phyloP scores from a whole-genome alignment of 352 stramenopile genomes.

The Blastocystis sp. region DNA sequence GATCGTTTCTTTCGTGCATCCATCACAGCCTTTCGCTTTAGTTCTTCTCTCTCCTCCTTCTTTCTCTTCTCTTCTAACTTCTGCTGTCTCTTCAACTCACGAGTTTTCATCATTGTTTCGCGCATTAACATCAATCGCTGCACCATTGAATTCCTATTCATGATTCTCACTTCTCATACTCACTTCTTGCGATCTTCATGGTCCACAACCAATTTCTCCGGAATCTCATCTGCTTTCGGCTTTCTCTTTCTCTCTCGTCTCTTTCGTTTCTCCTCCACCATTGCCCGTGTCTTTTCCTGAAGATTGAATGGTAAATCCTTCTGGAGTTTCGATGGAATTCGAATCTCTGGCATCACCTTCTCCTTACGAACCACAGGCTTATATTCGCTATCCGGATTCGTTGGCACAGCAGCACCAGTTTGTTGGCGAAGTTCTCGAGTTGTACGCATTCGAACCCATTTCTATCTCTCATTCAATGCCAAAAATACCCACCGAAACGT shows the following conservation, averaged over 20 bases:
- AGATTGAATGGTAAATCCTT: constrained; percentile 84
- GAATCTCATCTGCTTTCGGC: constrained; percentile 26
- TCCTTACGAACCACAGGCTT: constrained; percentile 89
- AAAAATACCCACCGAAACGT: background rate
- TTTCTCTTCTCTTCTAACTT: background rate
- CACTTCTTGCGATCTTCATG: constrained; percentile 78
- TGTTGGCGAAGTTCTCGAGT: constrained; percentile 83
- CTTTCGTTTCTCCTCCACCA: constrained; percentile 74
- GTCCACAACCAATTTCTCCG: constrained; percentile 80
- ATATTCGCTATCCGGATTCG: constrained; percentile 95
- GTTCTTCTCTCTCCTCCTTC: constrained; percentile 5
- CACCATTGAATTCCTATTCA: constrained; percentile 38
- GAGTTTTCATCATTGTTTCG: constrained; percentile 16
- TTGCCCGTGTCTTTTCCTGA: constrained; percentile 67
- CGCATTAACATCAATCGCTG: constrained; percentile 41
- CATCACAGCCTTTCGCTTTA: constrained; percentile 1
- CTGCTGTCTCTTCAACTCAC: constrained; percentile 9
- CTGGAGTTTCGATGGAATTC: constrained; percentile 92
- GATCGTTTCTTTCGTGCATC: constrained; percentile 40
- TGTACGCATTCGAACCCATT: constrained; percentile 64
- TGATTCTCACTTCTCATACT: background rate
- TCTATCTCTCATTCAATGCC: background rate
- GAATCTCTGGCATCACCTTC: constrained; percentile 83
- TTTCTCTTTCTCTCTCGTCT: constrained; percentile 37
- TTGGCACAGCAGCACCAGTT: constrained; percentile 83